phyloP scores from a whole-genome alignment of 2,329 filamentous ascomycete species.

The Aspergillus ochraceus region DNA sequence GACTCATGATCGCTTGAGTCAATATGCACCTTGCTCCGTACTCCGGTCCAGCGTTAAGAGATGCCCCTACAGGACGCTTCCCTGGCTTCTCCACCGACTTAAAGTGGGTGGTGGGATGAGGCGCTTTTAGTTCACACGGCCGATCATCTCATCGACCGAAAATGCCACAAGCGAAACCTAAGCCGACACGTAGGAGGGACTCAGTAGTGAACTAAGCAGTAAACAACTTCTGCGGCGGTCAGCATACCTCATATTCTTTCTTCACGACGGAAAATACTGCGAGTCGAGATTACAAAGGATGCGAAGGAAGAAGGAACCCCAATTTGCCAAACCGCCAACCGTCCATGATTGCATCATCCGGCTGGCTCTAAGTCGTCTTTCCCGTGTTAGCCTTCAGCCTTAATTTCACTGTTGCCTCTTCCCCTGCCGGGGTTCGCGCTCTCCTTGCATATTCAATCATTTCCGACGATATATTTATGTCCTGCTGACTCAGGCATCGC shows the following conservation, averaged over 20 bases:
- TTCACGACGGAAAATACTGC: too few relatives aligned
- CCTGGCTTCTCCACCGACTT: slow-evolving; percentile 3
- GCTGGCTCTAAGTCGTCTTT: not conserved
- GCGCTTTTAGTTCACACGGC: slow-evolving; percentile 4
- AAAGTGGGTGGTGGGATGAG: slow-evolving; percentile 9
- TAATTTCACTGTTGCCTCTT: slow-evolving; percentile 3
- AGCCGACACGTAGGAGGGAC: slow-evolving; percentile 6
- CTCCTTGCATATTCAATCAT: slow-evolving; percentile 1
- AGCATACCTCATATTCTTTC: not conserved
- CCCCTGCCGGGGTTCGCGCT: not conserved
- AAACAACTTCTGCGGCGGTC: not conserved
- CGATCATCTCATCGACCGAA: slow-evolving; percentile 8
- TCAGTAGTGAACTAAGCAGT: not conserved
- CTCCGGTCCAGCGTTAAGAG: not conserved
- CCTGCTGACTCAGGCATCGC: too few relatives aligned
- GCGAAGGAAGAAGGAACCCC: not conserved
- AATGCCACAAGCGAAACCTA: slow-evolving; percentile 2
- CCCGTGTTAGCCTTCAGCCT: slow-evolving; percentile 5
- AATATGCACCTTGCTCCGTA: not conserved
- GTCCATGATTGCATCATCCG: slow-evolving; percentile 3
- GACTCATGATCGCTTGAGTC: not conserved
- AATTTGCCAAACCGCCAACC: not conserved
- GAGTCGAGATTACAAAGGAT: not conserved
- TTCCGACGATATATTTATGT: too few relatives aligned
- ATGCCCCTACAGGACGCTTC: not conserved